Base-by-base conservation (phyloP, 441 rosid genomes). In the Flueggea neowawraea region DNA sequence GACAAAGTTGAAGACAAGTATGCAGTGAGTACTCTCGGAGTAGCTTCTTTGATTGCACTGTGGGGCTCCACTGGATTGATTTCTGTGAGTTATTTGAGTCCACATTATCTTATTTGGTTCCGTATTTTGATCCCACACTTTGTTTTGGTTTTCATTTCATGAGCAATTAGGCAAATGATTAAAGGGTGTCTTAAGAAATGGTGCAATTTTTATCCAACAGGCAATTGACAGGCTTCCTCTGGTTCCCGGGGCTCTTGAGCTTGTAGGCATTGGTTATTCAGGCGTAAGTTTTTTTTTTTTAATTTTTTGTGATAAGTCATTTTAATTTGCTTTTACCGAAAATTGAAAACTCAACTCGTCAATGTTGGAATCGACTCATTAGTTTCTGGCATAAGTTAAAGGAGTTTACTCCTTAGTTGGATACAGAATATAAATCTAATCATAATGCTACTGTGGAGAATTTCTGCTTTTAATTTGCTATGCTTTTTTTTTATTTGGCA, bases 211-310 rank as follows among this genome's bases (percentile, higher is more conserved):
- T n/a, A 16, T 2, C 8, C 52, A 22, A 22, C 89, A 94, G 98
- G 97, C 98, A 63, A 87, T 94, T 31, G 97, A 94, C 48, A 82
- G 82, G 82, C 88, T 94, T 74, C 98, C 98, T 54, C 59, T 94
- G 70, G 53, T 94, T 76, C 97, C 97, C 61, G 95, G 95, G 17
- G 71, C 75, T 74, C 81, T 94, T 61, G 98, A 94, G 76, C 32
- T 89, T 57, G 97, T 88, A 16, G 98, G 98, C 77, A 88, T 90
- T 65, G 97, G 97, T 66, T 94, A 90, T 79, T 80, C 81, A 0
- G 98, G 97, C 71, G 98, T 93, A 65, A 84, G 92, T 14, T 6
- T 8, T 6, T 22, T 22, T 22, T 22, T n/a, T n/a, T n/a, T n/a
- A n/a, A n/a, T n/a, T n/a, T 22, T 22, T 22, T 22, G 28, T 22